Conservation (phyloP, 192 early-diverging fungal species). For the Podila clonocystis region DNA sequence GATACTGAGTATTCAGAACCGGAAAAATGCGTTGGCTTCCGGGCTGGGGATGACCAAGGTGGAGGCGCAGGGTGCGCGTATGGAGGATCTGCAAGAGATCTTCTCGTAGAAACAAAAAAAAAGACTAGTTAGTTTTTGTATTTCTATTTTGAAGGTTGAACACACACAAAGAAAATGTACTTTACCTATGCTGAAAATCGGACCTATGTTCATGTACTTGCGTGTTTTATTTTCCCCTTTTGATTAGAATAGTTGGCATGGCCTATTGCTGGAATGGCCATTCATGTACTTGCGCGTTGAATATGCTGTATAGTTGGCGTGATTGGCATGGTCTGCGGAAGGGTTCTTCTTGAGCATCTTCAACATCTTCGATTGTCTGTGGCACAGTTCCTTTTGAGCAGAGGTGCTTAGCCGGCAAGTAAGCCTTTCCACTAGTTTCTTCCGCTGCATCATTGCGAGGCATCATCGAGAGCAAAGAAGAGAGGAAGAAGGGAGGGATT, state of each 20-base stretch:
- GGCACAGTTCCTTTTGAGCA: too few species aligned
- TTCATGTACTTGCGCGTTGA: too few species aligned
- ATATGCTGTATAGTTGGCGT: too few species aligned
- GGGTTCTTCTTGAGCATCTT: too few species aligned
- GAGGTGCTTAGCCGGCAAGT: too few species aligned
- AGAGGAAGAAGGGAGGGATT: background rate
- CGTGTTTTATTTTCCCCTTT: too few species aligned
- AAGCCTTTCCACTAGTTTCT: too few species aligned
- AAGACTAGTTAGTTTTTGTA: background rate
- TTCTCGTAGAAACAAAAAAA: conserved; percentile 45
- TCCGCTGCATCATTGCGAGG: background rate
- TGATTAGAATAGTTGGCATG: too few species aligned
- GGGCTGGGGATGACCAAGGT: conserved; percentile 60
- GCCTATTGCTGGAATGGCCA: too few species aligned
- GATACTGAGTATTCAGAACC: conserved; percentile 82
- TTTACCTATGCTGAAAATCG: background rate
- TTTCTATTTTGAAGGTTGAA: background rate
- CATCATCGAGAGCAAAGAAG: background rate
- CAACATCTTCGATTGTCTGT: too few species aligned
- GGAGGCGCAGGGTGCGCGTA: conserved; percentile 47
- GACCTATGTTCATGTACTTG: background rate
- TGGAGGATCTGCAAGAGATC: conserved; percentile 60
- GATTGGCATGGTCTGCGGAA: too few species aligned
- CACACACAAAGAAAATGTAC: background rate
- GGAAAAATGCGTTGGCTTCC: conserved; percentile 72